phyloP scores from a whole-genome alignment of 2,329 filamentous ascomycete species.

The Tolypocladium amazonense region DNA sequence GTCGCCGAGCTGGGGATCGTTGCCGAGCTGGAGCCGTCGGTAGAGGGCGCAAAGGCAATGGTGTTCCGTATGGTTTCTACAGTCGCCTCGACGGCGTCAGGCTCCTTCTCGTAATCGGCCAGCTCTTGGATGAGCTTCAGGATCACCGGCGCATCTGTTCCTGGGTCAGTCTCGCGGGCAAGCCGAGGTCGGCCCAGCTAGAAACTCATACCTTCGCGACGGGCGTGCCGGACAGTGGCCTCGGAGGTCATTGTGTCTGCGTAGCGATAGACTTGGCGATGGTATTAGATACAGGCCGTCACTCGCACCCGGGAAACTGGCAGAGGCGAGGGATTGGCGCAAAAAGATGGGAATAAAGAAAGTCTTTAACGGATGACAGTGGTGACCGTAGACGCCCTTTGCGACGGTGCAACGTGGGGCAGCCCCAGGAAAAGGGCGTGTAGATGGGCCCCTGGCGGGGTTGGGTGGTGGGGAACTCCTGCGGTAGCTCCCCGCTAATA shows the following conservation, averaged over 20 bases:
- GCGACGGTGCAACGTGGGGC: neutral
- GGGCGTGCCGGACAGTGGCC: conserved; percentile 33
- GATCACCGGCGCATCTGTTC: conserved; percentile 68
- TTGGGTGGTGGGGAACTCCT: neutral
- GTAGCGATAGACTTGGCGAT: neutral
- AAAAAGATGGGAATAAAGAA: neutral
- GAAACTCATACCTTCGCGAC: conserved; percentile 40
- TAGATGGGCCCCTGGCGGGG: neutral
- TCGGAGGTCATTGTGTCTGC: conserved; percentile 1
- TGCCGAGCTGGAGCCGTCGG: conserved; percentile 27
- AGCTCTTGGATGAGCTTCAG: conserved; percentile 74
- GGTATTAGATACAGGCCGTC: too few species aligned
- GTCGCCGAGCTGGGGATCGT: conserved; percentile 29
- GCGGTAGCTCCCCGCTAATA: too few species aligned
- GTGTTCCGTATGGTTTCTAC: conserved; percentile 60
- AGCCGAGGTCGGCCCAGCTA: neutral
- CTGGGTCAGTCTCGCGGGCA: conserved; percentile 4
- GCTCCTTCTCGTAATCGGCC: conserved; percentile 76
- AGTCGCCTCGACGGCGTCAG: conserved; percentile 67
- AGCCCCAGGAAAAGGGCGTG: neutral
- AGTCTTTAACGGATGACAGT: neutral
- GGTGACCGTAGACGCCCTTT: neutral
- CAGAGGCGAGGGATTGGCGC: neutral
- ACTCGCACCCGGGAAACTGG: neutral
- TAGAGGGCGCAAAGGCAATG: conserved; percentile 61